Evolutionary conservation across 352 stramenopile genomes (phyloP).

Genomic region (Halophytophthora polymorphica): DNA sequence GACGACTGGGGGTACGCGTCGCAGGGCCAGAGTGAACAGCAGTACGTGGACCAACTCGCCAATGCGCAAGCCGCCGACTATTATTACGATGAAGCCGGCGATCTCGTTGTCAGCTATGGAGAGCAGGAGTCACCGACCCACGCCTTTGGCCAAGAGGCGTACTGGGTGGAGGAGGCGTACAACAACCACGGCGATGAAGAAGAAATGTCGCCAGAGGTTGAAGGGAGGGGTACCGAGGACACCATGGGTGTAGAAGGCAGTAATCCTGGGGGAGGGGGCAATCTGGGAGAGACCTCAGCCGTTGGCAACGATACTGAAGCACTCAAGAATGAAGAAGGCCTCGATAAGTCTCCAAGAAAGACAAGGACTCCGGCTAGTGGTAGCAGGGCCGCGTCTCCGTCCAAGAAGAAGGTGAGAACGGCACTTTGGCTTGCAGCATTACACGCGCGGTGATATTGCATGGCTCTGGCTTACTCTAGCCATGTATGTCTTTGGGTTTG

Average conservation of each 20-base stretch:
- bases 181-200: constrained; percentile 10
- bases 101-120: constrained; percentile 16
- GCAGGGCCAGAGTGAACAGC: not conserved
- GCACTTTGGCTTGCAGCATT: not conserved
- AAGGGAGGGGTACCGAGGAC: constrained; percentile 7
- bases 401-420: constrained; percentile 12
- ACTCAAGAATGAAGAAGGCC: constrained; percentile 1
- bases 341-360: constrained; percentile 7
- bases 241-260: constrained; percentile 2
- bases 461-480: not conserved
- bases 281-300: constrained; percentile 1
- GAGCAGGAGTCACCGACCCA: constrained; percentile 12
- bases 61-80: constrained; percentile 16
- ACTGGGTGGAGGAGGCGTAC: constrained; percentile 45
- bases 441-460: not conserved
- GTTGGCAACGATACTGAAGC: not conserved
- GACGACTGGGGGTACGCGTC: too few relatives aligned
- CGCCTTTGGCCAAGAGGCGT: constrained; percentile 44
- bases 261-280: too few relatives aligned
- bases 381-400: constrained; percentile 12
- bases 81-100: constrained; percentile 25
- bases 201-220: not conserved
- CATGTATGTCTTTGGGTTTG: not conserved
- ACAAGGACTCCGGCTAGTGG: constrained; percentile 5
- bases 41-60: constrained; percentile 23